Evolutionary conservation across 1,139 yeast genomes (phyloP).

Genomic region (Yamadazyma triangularis): DNA sequence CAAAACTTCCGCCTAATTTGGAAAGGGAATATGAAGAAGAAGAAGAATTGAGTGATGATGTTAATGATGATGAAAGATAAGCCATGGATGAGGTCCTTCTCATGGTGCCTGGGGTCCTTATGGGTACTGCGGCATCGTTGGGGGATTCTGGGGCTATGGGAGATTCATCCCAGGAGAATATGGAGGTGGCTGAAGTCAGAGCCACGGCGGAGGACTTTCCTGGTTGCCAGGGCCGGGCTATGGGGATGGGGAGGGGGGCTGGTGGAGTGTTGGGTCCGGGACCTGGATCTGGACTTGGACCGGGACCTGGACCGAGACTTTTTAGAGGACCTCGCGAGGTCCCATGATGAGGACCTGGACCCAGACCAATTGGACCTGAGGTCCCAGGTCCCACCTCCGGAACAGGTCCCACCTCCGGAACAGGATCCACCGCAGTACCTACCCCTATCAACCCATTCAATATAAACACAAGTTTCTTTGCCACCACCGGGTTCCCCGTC

Average conservation of each 20-base stretch:
- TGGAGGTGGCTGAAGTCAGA: too few species aligned
- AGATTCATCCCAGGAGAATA: slow-evolving; percentile 34
- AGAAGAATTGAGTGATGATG: slow-evolving; percentile 31
- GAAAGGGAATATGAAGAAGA: slow-evolving; percentile 38
- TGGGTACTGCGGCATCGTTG: slow-evolving; percentile 17
- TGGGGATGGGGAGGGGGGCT: slow-evolving; percentile 28
- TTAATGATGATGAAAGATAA: slow-evolving; percentile 39
- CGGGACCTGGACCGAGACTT: neutral
- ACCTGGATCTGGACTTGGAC: slow-evolving; percentile 1
- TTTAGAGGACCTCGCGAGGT: slow-evolving; percentile 1
- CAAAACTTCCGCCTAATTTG: slow-evolving; percentile 41
- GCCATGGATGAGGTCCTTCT: slow-evolving; percentile 40
- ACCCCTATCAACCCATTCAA: slow-evolving; percentile 45
- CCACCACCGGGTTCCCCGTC: slow-evolving; percentile 60
- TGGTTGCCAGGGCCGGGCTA: slow-evolving; percentile 9
- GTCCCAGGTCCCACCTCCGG: neutral
- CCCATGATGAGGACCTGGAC: too few species aligned
- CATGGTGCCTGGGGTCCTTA: slow-evolving; percentile 13
- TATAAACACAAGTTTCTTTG: slow-evolving; percentile 54
- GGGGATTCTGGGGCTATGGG: slow-evolving; percentile 19
- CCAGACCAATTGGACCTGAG: neutral
- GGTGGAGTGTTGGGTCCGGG: slow-evolving; percentile 6
- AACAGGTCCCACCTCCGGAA: neutral
- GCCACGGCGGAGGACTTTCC: neutral
- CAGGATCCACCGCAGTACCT: slow-evolving; percentile 5